Conservation (phyloP, 2,329 filamentous ascomycete genomes). For the Penicillium oxalicum region DNA sequence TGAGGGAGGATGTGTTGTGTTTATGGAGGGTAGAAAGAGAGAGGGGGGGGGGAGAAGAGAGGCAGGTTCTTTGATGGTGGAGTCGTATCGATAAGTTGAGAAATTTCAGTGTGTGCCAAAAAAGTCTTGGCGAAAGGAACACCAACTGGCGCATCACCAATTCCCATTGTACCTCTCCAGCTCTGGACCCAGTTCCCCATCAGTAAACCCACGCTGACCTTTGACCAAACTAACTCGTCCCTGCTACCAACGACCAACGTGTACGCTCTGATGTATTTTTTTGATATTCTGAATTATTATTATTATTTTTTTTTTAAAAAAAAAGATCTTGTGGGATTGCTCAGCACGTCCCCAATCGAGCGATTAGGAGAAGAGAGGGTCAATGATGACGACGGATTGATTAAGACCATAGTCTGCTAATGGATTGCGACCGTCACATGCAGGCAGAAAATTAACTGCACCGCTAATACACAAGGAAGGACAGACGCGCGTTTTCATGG, state of each 20-base stretch:
- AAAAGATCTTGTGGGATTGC: too few species aligned
- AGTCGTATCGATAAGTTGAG: conserved; percentile 33
- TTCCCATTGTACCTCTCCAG: neutral
- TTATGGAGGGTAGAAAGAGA: conserved; percentile 14
- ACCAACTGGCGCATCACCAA: conserved; percentile 8
- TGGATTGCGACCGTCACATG: neutral
- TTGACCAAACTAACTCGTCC: too few species aligned
- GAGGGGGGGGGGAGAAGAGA: conserved; percentile 11
- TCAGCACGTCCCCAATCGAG: too few species aligned
- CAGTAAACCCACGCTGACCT: too few species aligned
- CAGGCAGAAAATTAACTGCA: conserved; percentile 5
- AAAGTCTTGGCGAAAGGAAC: conserved; percentile 33
- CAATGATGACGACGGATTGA: neutral
- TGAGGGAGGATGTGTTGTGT: conserved; percentile 9
- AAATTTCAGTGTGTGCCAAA: conserved; percentile 41
- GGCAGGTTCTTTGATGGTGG: conserved; percentile 29
- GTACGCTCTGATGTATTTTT: too few species aligned
- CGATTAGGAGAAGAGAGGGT: too few species aligned
- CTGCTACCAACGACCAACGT: too few species aligned
- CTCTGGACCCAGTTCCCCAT: too few species aligned
- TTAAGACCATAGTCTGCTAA: conserved; percentile 2
- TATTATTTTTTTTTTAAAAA: too few species aligned
- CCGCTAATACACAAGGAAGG: conserved; percentile 15
- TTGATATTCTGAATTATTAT: too few species aligned
- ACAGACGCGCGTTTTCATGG: conserved; percentile 15